Conservation (phyloP, 768 basidiomycete species). For the Kwoniella newhampshirensis region DNA sequence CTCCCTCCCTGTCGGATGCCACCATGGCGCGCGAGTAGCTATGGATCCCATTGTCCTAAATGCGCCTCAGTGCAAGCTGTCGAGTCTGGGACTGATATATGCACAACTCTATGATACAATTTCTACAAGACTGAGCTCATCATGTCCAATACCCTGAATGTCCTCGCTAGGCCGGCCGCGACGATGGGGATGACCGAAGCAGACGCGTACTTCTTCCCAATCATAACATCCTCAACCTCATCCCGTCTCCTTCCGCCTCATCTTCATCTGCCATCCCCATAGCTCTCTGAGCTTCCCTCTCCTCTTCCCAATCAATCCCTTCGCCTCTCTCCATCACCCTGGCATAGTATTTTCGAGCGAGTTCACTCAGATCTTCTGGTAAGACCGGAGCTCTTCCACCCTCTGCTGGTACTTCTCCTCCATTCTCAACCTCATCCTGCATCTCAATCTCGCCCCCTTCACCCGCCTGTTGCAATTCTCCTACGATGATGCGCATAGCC, state of each 20-base stretch:
- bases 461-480: constrained; percentile 16
- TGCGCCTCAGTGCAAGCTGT: no score
- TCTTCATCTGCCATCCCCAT: constrained; percentile 41
- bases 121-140: no score
- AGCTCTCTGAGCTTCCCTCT: constrained; percentile 46
- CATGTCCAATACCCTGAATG: no score
- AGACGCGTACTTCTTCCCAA: no score
- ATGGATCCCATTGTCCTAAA: no score
- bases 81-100: no score
- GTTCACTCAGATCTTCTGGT: constrained; percentile 27
- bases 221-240: constrained; percentile 28
- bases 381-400: constrained; percentile 3
- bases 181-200: no score
- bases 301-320: constrained; percentile 50
- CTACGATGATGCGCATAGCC: constrained; percentile 36
- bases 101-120: no score
- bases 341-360: constrained; percentile 35
- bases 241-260: constrained; percentile 21
- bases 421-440: not conserved
- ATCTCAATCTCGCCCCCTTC: not conserved
- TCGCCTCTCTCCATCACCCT: constrained; percentile 37
- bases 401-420: not conserved
- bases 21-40: no score
- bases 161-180: no score
- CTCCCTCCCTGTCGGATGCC: no score